A percentile compares a stretch with the other conserved stretches of the same genome.
These are phyloP conservation scores for Diaporthe australafricana DNA, from an alignment of 2,329 filamentous ascomycete genomes.

Conservation along the genomic window DNA sequence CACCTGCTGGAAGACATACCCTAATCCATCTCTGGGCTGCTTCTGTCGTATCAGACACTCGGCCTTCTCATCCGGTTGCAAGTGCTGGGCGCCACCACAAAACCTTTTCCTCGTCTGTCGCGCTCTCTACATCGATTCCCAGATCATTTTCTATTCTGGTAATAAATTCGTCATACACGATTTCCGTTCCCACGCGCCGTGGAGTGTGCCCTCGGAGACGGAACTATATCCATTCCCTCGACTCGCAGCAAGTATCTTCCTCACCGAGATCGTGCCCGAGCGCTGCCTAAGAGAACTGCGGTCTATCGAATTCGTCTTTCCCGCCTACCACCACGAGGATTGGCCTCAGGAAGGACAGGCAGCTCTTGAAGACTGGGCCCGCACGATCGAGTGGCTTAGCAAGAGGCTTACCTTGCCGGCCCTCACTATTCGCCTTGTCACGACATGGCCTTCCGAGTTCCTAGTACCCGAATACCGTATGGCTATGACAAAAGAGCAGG, in stretches of 20 bases:
- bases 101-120: not conserved
- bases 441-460: not conserved
- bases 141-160: not conserved
- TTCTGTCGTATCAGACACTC: not conserved
- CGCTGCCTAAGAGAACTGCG: constrained; percentile 17
- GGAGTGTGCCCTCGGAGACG: no score
- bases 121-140: not conserved
- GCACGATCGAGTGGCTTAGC: not conserved
- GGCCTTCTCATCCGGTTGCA: not conserved
- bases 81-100: not conserved
- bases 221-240: no score
- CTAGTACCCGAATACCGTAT: not conserved
- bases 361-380: not conserved
- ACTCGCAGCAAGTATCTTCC: constrained; percentile 14
- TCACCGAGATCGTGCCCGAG: constrained; percentile 1
- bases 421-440: not conserved
- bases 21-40: not conserved
- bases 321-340: not conserved
- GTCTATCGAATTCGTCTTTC: constrained; percentile 30
- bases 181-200: not conserved
- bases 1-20: not conserved
- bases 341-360: constrained; percentile 17
- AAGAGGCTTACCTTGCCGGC: not conserved
- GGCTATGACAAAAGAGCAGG: not conserved
- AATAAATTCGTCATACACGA: not conserved